These are phyloP conservation scores for Cercophora samala DNA, from an alignment of 495 filamentous ascomycete species.

Conservation along the genomic window DNA sequence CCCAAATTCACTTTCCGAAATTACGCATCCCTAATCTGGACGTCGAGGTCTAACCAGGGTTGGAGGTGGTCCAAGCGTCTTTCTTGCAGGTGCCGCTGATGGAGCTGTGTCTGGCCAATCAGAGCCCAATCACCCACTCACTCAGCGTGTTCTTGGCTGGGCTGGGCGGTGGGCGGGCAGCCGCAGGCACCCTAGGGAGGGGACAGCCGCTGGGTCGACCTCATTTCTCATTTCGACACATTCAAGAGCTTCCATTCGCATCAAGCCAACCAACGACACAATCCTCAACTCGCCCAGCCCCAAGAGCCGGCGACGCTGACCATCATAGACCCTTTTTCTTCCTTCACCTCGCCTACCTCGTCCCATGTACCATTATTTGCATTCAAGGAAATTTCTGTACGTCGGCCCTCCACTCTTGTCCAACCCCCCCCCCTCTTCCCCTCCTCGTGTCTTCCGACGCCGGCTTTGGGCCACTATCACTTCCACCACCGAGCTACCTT, in stretches of 20 bases:
- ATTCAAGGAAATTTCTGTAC: conserved; percentile 29
- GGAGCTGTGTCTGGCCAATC: background rate
- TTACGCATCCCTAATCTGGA: no score
- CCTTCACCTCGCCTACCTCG: conserved; percentile 5
- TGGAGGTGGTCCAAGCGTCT: conserved; percentile 1
- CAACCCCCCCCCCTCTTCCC: conserved; percentile 3
- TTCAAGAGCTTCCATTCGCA: conserved; percentile 13
- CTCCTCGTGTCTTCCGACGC: conserved; percentile 2
- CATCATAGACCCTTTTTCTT: conserved; percentile 18
- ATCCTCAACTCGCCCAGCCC: conserved; percentile 8
- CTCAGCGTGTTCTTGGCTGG: conserved; percentile 1
- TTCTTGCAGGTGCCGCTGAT: background rate
- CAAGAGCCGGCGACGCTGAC: conserved; percentile 7
- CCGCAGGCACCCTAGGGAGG: background rate
- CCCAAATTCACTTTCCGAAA: no score
- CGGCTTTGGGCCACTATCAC: background rate
- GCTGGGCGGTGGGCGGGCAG: conserved; percentile 3
- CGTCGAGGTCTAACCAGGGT: background rate
- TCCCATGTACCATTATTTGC: conserved; percentile 31
- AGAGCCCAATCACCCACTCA: background rate
- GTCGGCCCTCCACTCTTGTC: conserved; percentile 13
- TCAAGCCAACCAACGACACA: conserved; percentile 3
- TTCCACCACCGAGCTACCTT: background rate
- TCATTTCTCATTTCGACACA: conserved; percentile 17
- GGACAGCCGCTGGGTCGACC: conserved; percentile 7